Conservation (phyloP, 768 basidiomycete genomes). For the Boletus vermiculosoides region DNA sequence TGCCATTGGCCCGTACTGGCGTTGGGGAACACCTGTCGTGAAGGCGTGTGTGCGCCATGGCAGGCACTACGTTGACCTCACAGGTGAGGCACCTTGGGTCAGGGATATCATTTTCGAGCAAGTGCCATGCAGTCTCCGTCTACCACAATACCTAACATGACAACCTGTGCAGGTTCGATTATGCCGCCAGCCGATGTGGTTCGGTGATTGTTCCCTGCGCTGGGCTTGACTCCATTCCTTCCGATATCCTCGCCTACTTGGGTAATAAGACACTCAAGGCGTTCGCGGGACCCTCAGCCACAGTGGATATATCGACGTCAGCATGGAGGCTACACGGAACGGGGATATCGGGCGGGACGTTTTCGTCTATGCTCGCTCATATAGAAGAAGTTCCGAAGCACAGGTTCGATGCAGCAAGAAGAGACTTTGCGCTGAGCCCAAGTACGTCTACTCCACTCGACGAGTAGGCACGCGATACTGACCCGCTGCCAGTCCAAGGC, state of each 20-base stretch:
- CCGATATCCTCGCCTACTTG: conserved; percentile 67
- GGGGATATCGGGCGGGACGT: conserved; percentile 38
- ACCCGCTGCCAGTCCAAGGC: conserved; percentile 31
- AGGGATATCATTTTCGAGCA: conserved; percentile 58
- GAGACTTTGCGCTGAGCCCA: conserved; percentile 45
- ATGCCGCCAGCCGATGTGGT: conserved; percentile 62
- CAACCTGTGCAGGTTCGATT: conserved; percentile 56
- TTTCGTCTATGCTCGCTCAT: conserved; percentile 34
- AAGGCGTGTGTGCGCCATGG: conserved; percentile 74
- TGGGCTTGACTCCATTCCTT: conserved; percentile 76
- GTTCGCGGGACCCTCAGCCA: conserved; percentile 33
- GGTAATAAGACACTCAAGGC: conserved; percentile 67
- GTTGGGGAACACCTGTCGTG: conserved; percentile 72
- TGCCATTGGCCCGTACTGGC: conserved; percentile 72
- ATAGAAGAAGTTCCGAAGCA: conserved; percentile 34
- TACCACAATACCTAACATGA: conserved; percentile 9
- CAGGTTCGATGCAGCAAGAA: conserved; percentile 28
- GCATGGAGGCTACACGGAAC: conserved; percentile 39
- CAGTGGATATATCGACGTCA: conserved; percentile 56
- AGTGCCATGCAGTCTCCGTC: conserved; percentile 26
- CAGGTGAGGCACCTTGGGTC: conserved; percentile 71
- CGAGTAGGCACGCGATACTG: neutral
- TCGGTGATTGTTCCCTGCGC: conserved; percentile 78
- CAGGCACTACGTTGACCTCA: conserved; percentile 83
- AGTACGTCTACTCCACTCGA: conserved; percentile 28